phyloP scores from a whole-genome alignment of 257 asterid genomes.

The Ajuga chamaepitys region DNA sequence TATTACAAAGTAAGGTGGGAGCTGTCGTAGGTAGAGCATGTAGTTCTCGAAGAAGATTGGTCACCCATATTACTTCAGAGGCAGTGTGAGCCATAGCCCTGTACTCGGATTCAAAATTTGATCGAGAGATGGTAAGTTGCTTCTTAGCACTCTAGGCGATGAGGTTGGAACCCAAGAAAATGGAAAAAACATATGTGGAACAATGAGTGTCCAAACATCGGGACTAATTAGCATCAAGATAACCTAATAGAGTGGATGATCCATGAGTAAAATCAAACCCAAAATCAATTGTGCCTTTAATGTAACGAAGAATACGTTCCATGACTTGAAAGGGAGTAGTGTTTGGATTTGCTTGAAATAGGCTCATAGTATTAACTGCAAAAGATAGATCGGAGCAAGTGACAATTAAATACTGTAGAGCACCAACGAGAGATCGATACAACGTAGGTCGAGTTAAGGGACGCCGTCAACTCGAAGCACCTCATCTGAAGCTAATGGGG shows the following conservation, averaged over 20 bases:
- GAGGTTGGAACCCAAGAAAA: not conserved
- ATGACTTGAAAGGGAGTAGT: not conserved
- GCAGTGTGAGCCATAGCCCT: not conserved
- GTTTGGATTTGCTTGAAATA: not conserved
- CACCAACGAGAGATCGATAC: too few species aligned
- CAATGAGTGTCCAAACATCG: not conserved
- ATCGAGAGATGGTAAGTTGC: not conserved
- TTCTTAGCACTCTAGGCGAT: not conserved
- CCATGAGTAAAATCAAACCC: not conserved
- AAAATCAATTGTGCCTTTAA: not conserved
- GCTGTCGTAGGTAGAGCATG: too few species aligned
- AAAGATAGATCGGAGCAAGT: not conserved
- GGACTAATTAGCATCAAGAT: not conserved
- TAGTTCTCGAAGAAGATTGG: not conserved
- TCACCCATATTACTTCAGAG: not conserved
- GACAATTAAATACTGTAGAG: not conserved
- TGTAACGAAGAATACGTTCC: not conserved
- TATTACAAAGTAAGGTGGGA: not conserved
- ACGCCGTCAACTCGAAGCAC: too few species aligned
- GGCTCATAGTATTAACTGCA: not conserved
- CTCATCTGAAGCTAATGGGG: too few species aligned
- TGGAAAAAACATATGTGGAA: not conserved
- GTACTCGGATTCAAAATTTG: not conserved
- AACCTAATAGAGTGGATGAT: not conserved
- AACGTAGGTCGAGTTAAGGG: too few species aligned